These are phyloP conservation scores for Penicillium paxilli DNA, from an alignment of 495 filamentous ascomycete species.

Conservation along the genomic window DNA sequence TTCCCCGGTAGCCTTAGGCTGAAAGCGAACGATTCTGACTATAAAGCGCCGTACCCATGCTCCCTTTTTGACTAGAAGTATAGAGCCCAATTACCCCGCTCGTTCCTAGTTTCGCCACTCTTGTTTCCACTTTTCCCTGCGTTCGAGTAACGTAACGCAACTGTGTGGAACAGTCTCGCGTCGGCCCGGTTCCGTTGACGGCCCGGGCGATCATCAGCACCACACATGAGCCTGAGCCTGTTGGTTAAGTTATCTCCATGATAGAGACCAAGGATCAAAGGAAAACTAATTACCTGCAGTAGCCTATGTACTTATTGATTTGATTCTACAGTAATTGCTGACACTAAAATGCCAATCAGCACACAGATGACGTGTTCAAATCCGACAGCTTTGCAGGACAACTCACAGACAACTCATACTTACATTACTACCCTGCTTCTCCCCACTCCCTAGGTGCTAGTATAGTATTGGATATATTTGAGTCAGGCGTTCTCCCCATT, in stretches of 20 bases:
- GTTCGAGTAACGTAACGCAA: no score
- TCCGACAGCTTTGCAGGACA: neutral
- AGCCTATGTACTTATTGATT: neutral
- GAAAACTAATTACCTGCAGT: neutral
- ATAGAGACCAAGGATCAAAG: neutral
- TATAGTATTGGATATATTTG: constrained; percentile 9
- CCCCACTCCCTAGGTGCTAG: neutral
- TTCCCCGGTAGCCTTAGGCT: no score
- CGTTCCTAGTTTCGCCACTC: neutral
- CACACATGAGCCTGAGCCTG: neutral
- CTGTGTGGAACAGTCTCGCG: neutral
- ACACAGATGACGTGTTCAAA: neutral
- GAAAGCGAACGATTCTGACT: no score
- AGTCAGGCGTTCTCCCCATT: constrained; percentile 1
- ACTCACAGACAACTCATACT: constrained; percentile 11
- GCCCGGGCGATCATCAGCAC: neutral
- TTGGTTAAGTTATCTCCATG: neutral
- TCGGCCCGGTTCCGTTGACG: neutral
- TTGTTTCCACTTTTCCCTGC: neutral
- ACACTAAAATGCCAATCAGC: neutral
- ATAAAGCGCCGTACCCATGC: no score
- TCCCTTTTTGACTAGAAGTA: neutral
- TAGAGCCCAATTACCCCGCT: neutral
- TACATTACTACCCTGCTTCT: constrained; percentile 8
- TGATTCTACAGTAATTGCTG: neutral